Evolutionary conservation across 225 moss, liverwort and hornwort species (phyloP).

Genomic region (Sphagnum tenellum): DNA sequence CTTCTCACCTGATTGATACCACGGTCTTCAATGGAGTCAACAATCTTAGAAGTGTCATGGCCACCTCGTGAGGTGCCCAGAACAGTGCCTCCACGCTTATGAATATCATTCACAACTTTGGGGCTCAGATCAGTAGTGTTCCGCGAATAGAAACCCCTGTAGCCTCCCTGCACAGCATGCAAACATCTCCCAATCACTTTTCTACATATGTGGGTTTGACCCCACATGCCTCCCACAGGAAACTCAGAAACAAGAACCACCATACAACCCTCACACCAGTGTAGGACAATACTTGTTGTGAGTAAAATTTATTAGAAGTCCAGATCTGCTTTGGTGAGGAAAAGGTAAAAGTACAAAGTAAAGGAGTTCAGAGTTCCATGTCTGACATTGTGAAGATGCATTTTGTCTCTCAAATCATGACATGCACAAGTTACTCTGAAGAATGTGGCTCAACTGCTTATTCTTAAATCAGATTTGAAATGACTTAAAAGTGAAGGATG

Average conservation of each 20-base stretch:
- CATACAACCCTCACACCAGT: too few species aligned
- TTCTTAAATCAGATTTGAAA: background rate
- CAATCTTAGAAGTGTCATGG: constrained; percentile 47
- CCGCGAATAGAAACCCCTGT: constrained; percentile 55
- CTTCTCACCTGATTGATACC: constrained; percentile 49
- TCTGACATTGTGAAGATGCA: background rate
- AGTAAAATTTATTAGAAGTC: too few species aligned
- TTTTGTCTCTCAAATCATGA: background rate
- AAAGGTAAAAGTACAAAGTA: background rate
- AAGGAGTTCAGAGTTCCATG: background rate
- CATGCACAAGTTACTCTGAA: background rate
- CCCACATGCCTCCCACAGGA: too few species aligned
- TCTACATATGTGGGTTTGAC: too few species aligned
- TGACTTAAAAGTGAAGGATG: background rate
- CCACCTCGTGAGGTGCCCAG: constrained; percentile 70
- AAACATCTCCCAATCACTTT: background rate
- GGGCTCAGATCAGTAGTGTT: constrained; percentile 43
- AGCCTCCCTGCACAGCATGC: constrained; percentile 40
- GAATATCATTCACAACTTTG: constrained; percentile 51
- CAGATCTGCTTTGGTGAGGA: too few species aligned
- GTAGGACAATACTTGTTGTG: too few species aligned
- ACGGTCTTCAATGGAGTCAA: constrained; percentile 58
- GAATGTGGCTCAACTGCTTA: background rate
- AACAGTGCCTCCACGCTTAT: constrained; percentile 67
- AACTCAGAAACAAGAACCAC: too few species aligned